Evolutionary conservation across 2,329 filamentous ascomycete genomes (phyloP).

Genomic region (Fusarium caatingaense): DNA sequence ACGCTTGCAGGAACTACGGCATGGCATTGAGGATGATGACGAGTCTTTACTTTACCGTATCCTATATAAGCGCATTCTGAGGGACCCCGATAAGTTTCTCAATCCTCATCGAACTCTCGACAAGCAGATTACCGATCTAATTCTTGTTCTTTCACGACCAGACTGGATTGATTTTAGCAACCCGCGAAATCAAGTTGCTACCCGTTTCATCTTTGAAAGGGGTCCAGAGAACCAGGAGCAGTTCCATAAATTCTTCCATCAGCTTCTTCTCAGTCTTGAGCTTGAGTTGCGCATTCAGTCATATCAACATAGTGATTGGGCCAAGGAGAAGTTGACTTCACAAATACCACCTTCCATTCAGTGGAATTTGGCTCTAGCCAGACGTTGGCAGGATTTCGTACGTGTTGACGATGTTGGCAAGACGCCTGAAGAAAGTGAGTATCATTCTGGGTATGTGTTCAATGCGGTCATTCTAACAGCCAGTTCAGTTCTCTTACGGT

Average conservation of each 20-base stretch:
- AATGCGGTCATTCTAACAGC: neutral
- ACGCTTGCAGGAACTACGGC: constrained; percentile 68
- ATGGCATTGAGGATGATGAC: constrained; percentile 66
- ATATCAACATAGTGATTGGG: constrained; percentile 67
- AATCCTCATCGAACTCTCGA: constrained; percentile 73
- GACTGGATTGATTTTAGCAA: constrained; percentile 80
- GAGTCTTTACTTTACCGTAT: constrained; percentile 69
- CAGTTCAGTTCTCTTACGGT: constrained; percentile 66
- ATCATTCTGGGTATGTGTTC: neutral
- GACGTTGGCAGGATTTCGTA: constrained; percentile 78
- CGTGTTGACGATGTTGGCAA: constrained; percentile 70
- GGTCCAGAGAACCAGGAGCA: constrained; percentile 65
- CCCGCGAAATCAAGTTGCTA: constrained; percentile 77
- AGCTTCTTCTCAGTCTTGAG: constrained; percentile 79
- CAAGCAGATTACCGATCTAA: constrained; percentile 77
- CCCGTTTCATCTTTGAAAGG: constrained; percentile 76
- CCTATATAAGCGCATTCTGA: constrained; percentile 75
- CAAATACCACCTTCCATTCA: constrained; percentile 77
- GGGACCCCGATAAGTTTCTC: constrained; percentile 72
- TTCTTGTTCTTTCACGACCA: constrained; percentile 74
- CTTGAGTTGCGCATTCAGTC: constrained; percentile 77
- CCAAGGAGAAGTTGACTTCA: constrained; percentile 71
- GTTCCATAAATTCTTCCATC: constrained; percentile 78
- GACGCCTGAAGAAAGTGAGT: constrained; percentile 62
- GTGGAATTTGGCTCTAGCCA: constrained; percentile 79